Conservation (phyloP, 306 rosid genomes). For the Medicago truncatula region DNA sequence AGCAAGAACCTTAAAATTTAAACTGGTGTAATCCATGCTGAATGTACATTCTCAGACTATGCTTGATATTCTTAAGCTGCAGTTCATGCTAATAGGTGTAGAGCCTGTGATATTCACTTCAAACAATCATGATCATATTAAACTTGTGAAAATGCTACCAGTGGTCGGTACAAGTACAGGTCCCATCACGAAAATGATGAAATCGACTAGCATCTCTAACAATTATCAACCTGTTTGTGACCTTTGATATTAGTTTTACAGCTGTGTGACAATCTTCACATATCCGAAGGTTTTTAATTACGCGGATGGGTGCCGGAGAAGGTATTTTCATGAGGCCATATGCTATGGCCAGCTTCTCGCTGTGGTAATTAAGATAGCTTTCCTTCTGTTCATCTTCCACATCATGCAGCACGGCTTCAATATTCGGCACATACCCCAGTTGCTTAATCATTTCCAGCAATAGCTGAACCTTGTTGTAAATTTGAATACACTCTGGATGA, state of each 20-base stretch:
- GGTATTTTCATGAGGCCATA: constrained; percentile 73
- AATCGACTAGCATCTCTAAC: constrained; percentile 80
- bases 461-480: constrained; percentile 65
- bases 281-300: constrained; percentile 78
- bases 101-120: constrained; percentile 22
- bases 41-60: not conserved
- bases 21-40: constrained; percentile 10
- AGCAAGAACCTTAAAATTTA: not conserved
- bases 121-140: not conserved
- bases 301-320: constrained; percentile 67
- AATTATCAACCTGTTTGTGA: constrained; percentile 60
- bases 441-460: constrained; percentile 66
- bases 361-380: constrained; percentile 74
- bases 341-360: constrained; percentile 85
- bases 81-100: constrained; percentile 13
- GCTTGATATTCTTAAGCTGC: not conserved
- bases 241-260: constrained; percentile 69
- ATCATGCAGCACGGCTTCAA: constrained; percentile 62
- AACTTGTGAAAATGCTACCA: constrained; percentile 54
- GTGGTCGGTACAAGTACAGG: constrained; percentile 70
- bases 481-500: constrained; percentile 69
- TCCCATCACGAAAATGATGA: constrained; percentile 76
- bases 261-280: constrained; percentile 86
- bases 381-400: constrained; percentile 83
- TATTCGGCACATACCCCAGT: constrained; percentile 68